Conservation (phyloP, 2,329 filamentous ascomycete species). For the Colletotrichum sp. region DNA sequence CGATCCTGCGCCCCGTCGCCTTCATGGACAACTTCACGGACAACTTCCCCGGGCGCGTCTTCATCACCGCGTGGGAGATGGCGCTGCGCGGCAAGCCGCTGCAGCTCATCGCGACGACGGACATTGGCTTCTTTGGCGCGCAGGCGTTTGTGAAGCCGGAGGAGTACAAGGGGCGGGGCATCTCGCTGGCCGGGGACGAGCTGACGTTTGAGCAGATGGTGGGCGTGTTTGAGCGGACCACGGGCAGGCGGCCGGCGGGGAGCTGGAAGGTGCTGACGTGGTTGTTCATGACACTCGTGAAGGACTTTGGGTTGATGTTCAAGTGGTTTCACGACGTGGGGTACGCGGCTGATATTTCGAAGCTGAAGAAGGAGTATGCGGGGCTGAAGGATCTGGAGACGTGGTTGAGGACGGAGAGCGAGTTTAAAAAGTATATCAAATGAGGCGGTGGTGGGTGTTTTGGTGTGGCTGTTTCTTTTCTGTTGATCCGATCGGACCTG, state of each 20-base stretch:
- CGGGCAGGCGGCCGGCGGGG: conserved; percentile 31
- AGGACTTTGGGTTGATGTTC: conserved; percentile 41
- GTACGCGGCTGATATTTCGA: conserved; percentile 37
- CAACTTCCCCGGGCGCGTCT: conserved; percentile 33
- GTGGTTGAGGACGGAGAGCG: conserved; percentile 62
- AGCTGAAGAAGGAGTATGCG: conserved; percentile 29
- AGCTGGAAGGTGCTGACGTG: conserved; percentile 33
- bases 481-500: accelerated
- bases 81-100: conserved; percentile 34
- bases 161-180: conserved; percentile 31
- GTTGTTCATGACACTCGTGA: conserved; percentile 29
- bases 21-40: conserved; percentile 45
- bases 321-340: conserved; percentile 40
- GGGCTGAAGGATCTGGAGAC: conserved; percentile 29
- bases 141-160: conserved; percentile 37
- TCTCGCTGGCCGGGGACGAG: conserved; percentile 47
- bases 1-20: conserved; percentile 41
- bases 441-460: not conserved
- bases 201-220: conserved; percentile 35
- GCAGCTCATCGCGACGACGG: conserved; percentile 38
- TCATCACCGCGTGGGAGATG: conserved; percentile 35
- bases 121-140: conserved; percentile 45
- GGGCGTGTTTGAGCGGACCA: conserved; percentile 34
- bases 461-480: not conserved
- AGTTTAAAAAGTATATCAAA: conserved; percentile 44